Conservation (phyloP, 257 asterid species). For the Voacanga thouarsii region DNA sequence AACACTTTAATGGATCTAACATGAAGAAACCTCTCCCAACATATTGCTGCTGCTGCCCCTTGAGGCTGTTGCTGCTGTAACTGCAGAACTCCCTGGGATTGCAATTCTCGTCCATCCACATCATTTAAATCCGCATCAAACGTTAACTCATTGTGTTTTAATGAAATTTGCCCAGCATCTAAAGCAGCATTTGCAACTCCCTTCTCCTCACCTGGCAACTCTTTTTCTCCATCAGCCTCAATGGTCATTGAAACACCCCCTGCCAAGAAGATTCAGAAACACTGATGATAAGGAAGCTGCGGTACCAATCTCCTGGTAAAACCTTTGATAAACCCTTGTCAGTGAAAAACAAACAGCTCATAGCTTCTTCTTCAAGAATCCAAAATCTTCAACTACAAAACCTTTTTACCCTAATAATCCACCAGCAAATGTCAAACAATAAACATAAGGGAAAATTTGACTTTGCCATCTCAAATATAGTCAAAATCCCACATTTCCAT, state of each 20-base stretch:
- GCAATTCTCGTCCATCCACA: conserved; percentile 31
- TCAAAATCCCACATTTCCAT: no score
- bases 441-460: no score
- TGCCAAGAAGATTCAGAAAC: conserved; percentile 47
- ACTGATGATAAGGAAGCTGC: conserved; percentile 36
- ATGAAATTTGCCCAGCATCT: conserved; percentile 27
- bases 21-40: conserved; percentile 90
- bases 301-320: conserved; percentile 26
- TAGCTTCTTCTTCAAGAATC: conserved; percentile 41
- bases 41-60: conserved; percentile 35
- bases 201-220: conserved; percentile 41
- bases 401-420: conserved; percentile 32
- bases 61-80: conserved; percentile 51
- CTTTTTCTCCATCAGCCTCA: conserved; percentile 46
- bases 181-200: conserved; percentile 26
- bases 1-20: conserved; percentile 75
- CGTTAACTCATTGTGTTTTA: conserved; percentile 27
- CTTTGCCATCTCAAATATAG: no score
- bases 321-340: conserved; percentile 43
- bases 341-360: conserved; percentile 36
- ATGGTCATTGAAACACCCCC: conserved; percentile 54
- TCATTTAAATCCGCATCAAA: conserved; percentile 15
- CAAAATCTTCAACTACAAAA: conserved; percentile 27
- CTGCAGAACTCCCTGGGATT: conserved; percentile 29
- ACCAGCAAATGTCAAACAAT: conserved; percentile 30